Base-by-base conservation (phyloP, 768 basidiomycete species). In the Royoungia palumana region DNA sequence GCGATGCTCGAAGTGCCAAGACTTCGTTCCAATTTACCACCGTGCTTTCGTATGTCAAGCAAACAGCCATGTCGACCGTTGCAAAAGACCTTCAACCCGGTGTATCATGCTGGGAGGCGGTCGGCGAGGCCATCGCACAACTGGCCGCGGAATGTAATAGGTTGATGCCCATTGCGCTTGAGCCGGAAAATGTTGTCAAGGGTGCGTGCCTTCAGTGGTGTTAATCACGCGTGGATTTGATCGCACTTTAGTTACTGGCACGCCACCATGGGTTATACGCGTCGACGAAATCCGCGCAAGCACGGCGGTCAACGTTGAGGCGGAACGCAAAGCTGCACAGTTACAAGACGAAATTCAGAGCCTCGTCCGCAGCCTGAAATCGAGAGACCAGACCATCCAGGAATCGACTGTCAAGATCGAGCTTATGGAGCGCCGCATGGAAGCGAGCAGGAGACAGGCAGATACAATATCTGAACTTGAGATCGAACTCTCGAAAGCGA, bases 371-470 rank as follows among this genome's bases (percentile, higher is more conserved):
- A 89, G 79, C 42, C 76, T 97, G 62, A 89, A 88, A 64, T 70
- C 81, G n/a, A 84, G 90, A 70, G 96, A 98, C 53, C 93, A 96
- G 74, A 77, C 70, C 21, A 83, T 92, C 30, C 93, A 97, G 66
- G 96, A 98, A 62, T 75, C 84, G 5, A 73, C 75, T 3, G 94
- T 97, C 47, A 97, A 94, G 75, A 92, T 97, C 48, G 92, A 97
- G 65, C 77, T 94, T 13, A 89, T 98, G 82, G 94, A 96, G 64
- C 83, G 94, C 39, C 81, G 93, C 27, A 84, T 94, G 76, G 94
- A 98, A 63, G 79, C 83, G 2, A 85, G 84, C 52, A 94, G 92
- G 77, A 91, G 87, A 65, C 91, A 95, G 69, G 84, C 86, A 5
- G 95, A 97, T 47, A 72, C 78, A 7, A 87, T 97, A 44, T 67